Conservation (phyloP, 495 filamentous ascomycete species). For the Penicillium cosmopolitanum region DNA sequence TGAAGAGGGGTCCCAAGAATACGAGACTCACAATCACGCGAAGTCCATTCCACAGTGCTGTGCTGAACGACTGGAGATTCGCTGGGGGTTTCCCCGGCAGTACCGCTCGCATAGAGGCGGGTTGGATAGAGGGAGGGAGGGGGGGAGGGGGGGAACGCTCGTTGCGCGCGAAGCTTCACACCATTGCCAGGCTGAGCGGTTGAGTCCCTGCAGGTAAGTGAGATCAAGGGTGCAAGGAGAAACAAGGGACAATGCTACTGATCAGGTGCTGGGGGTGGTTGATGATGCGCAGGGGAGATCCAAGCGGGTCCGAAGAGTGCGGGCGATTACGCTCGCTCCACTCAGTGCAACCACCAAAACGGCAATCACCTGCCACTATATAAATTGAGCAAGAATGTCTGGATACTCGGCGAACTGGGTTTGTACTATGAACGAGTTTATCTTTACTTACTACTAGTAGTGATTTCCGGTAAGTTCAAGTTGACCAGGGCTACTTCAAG, state of each 20-base stretch:
- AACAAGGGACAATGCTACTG: slow-evolving; percentile 10
- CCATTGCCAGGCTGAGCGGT: slow-evolving; percentile 37
- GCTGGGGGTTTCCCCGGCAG: slow-evolving; percentile 90
- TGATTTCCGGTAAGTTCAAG: too few relatives aligned
- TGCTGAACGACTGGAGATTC: slow-evolving; percentile 86
- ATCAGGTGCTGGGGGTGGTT: slow-evolving; percentile 2
- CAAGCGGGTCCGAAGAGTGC: slow-evolving; percentile 14
- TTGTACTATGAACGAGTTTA: too few relatives aligned
- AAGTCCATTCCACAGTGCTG: slow-evolving; percentile 78
- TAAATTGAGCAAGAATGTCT: too few relatives aligned
- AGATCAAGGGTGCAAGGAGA: slow-evolving; percentile 4
- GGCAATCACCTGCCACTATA: too few relatives aligned
- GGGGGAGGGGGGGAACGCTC: slow-evolving; percentile 21
- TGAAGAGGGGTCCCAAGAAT: slow-evolving; percentile 3
- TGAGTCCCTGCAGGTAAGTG: neutral
- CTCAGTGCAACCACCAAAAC: slow-evolving; percentile 11
- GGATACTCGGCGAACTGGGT: too few relatives aligned
- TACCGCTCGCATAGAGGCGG: slow-evolving; percentile 70
- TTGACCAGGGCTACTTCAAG: too few relatives aligned
- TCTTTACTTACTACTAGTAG: too few relatives aligned
- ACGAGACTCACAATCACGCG: slow-evolving; percentile 71
- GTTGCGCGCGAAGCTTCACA: slow-evolving; percentile 39
- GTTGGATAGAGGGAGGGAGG: slow-evolving; percentile 24
- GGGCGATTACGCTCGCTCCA: slow-evolving; percentile 30
- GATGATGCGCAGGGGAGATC: slow-evolving; percentile 22